Percentiles rank a stretch among this genome's conserved stretches.
These are phyloP conservation scores for Vachellia collinsii DNA, from an alignment of 306 rosid genomes.

Conservation along the genomic window DNA sequence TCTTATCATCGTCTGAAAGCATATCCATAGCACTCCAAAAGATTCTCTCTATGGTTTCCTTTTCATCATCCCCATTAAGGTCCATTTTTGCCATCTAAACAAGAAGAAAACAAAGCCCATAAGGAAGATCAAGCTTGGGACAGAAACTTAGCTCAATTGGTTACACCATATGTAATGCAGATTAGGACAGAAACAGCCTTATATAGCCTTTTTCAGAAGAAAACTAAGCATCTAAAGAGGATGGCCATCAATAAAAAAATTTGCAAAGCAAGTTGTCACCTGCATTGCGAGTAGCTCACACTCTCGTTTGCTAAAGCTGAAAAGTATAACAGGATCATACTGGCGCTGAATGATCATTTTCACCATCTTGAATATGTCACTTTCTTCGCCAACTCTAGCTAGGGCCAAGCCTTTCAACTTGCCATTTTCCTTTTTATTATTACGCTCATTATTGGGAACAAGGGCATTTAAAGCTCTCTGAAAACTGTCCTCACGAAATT, in stretches of 20 bases:
- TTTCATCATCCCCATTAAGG: conserved; percentile 85
- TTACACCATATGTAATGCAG: background rate
- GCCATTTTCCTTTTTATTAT: conserved; percentile 62
- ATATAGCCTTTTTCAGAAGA: background rate
- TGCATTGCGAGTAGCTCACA: conserved; percentile 97
- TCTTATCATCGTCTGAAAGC: conserved; percentile 96
- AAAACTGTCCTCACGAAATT: conserved; percentile 86
- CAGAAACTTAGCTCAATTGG: background rate
- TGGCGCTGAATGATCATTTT: conserved; percentile 96
- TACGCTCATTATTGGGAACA: conserved; percentile 59
- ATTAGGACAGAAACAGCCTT: conserved; percentile 5
- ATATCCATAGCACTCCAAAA: conserved; percentile 98
- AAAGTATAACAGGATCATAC: conserved; percentile 91
- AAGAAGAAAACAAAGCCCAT: conserved; percentile 33
- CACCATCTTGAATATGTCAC: conserved; percentile 95
- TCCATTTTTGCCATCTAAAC: conserved; percentile 93
- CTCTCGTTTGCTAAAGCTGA: conserved; percentile 97
- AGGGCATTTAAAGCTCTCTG: conserved; percentile 82
- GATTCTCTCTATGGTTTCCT: conserved; percentile 72
- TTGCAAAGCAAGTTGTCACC: conserved; percentile 48
- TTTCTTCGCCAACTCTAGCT: conserved; percentile 74
- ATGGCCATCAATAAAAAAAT: background rate
- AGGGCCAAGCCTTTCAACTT: conserved; percentile 77
- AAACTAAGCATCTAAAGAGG: background rate
- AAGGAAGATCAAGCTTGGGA: background rate